A percentile compares a stretch with the other conserved stretches of the same genome.
phyloP scores from a whole-genome alignment of 2,329 filamentous ascomycete species.

The Curvularia lunata region DNA sequence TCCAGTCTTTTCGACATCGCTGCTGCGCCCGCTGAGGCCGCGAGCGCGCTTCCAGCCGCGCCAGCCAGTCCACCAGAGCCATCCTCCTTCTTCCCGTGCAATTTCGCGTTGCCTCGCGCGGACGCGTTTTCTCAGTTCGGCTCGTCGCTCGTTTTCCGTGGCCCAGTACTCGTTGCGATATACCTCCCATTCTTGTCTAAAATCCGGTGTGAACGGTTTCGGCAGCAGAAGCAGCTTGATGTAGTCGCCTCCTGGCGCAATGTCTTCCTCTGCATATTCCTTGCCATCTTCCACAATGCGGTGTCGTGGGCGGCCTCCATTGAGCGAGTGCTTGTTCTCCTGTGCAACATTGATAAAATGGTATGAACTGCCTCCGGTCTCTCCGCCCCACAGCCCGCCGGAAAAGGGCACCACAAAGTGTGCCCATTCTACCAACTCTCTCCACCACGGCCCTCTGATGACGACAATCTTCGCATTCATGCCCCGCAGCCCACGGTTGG shows the following conservation, averaged over 20 bases:
- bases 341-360: conserved; percentile 72
- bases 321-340: conserved; percentile 39
- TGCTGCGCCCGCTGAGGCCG: conserved; percentile 31
- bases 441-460: conserved; percentile 81
- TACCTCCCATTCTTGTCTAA: conserved; percentile 95
- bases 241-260: conserved; percentile 87
- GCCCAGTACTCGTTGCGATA: conserved; percentile 97
- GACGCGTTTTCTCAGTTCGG: conserved; percentile 73
- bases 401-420: conserved; percentile 80
- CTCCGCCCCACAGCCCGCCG: conserved; percentile 44
- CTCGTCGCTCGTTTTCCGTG: conserved; percentile 87
- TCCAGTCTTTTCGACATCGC: conserved; percentile 43
- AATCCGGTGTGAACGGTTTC: conserved; percentile 93
- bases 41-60: conserved; percentile 55
- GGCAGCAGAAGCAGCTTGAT: conserved; percentile 89
- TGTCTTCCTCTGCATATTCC: conserved; percentile 79
- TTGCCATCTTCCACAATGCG: conserved; percentile 64
- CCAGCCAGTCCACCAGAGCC: conserved; percentile 88
- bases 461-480: conserved; percentile 98
- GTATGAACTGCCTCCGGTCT: conserved; percentile 70
- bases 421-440: conserved; percentile 74
- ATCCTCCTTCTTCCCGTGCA: conserved; percentile 71
- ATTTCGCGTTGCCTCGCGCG: conserved; percentile 71
- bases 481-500: conserved; percentile 85
- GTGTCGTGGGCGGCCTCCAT: conserved; percentile 34